A percentile compares a stretch with the other conserved stretches of the same genome.
Evolutionary conservation across 768 basidiomycete species (phyloP).

Genomic region (Boletus bicolor): DNA sequence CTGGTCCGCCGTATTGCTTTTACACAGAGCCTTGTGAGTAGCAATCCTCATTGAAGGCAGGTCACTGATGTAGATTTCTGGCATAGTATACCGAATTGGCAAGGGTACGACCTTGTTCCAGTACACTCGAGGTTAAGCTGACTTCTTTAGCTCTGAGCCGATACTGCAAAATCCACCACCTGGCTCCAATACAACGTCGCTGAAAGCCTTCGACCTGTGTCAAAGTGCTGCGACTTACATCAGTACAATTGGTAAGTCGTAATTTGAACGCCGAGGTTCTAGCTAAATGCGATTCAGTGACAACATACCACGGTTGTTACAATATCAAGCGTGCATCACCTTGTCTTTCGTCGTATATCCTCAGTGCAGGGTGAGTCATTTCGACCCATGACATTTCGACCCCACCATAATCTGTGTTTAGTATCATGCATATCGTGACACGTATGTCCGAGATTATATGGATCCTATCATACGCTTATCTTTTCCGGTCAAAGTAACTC

Average conservation of each 20-base stretch:
- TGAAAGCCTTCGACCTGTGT: conserved; percentile 72
- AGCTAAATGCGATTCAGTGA: conserved; percentile 36
- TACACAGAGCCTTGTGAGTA: conserved; percentile 78
- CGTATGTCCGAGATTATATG: conserved; percentile 39
- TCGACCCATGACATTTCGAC: background rate
- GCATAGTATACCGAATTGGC: conserved; percentile 68
- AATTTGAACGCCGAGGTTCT: background rate
- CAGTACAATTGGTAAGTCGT: conserved; percentile 53
- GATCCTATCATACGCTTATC: conserved; percentile 7
- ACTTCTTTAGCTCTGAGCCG: conserved; percentile 38
- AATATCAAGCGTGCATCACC: conserved; percentile 59
- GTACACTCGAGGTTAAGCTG: background rate
- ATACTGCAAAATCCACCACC: conserved; percentile 40
- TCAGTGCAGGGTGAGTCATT: conserved; percentile 63
- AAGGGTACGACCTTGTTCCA: conserved; percentile 41
- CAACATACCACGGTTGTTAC: conserved; percentile 57
- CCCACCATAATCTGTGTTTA: conserved; percentile 26
- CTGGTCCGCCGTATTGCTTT: conserved; percentile 68
- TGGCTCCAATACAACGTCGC: conserved; percentile 42
- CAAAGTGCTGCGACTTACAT: conserved; percentile 72
- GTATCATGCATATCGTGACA: conserved; percentile 78
- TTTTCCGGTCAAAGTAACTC: conserved; percentile 48
- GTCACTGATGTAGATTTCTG: conserved; percentile 10
- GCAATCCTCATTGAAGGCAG: background rate
- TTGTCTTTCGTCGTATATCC: conserved; percentile 65